phyloP scores from a whole-genome alignment of 1,284 basidiomycete species.

The Salmacisia buchloeana region DNA sequence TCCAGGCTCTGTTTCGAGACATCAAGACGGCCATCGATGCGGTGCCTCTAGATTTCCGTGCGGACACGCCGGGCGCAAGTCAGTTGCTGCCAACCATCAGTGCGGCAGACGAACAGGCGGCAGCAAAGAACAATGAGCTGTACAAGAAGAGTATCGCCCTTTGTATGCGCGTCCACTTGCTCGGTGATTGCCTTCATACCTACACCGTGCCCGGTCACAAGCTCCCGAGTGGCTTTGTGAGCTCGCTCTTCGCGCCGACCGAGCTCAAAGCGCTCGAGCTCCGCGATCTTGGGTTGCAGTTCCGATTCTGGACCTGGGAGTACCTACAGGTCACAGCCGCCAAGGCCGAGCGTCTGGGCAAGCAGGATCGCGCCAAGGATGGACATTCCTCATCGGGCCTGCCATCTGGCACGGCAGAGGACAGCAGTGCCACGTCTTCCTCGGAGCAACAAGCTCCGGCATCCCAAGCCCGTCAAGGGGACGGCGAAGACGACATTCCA shows the following conservation, averaged over 20 bases:
- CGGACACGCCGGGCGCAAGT: not conserved
- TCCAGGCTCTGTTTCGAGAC: slow-evolving; percentile 66
- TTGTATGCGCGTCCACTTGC: slow-evolving; percentile 71
- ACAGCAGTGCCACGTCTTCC: too few species aligned
- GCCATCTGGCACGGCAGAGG: too few species aligned
- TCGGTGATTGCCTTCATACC: slow-evolving; percentile 84
- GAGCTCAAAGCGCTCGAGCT: slow-evolving; percentile 1
- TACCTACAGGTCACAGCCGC: slow-evolving; percentile 66
- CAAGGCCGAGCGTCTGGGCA: not conserved
- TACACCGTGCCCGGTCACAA: slow-evolving; percentile 77
- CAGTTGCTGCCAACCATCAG: slow-evolving; percentile 12
- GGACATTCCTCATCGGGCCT: too few species aligned
- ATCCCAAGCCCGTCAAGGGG: not conserved
- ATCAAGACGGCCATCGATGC: slow-evolving; percentile 66
- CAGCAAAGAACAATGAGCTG: slow-evolving; percentile 57
- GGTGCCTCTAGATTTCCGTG: slow-evolving; percentile 59
- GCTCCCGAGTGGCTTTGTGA: slow-evolving; percentile 54
- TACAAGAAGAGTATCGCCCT: slow-evolving; percentile 75
- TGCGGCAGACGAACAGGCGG: slow-evolving; percentile 27
- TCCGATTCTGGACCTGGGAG: slow-evolving; percentile 80
- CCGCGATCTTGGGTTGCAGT: slow-evolving; percentile 68
- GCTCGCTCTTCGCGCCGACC: not conserved
- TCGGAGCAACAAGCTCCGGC: too few species aligned
- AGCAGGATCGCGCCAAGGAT: not conserved
- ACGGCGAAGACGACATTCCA: slow-evolving; percentile 12